phyloP scores from a whole-genome alignment of 1,284 basidiomycete species.

The Austroboletus rostrupii region DNA sequence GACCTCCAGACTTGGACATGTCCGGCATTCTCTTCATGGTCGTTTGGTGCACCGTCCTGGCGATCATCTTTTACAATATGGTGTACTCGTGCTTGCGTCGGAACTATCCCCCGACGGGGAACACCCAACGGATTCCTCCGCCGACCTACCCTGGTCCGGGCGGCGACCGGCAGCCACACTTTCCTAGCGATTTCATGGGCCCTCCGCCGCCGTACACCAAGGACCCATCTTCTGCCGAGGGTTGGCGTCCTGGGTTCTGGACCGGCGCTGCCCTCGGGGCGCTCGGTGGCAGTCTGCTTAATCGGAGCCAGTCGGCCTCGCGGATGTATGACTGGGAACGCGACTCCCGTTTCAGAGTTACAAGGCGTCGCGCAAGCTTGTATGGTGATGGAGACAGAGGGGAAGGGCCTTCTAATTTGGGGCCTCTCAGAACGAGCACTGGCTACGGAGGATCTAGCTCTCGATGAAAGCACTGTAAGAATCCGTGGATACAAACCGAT shows the following conservation, averaged over 20 bases:
- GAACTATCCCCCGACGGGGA: conserved; percentile 14
- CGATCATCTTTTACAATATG: conserved; percentile 55
- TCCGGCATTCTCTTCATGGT: conserved; percentile 49
- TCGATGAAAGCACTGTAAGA: conserved; percentile 28
- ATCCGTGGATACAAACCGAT: background rate
- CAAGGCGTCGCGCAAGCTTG: conserved; percentile 28
- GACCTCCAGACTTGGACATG: conserved; percentile 36
- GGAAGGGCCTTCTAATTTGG: conserved; percentile 66
- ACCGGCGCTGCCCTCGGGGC: conserved; percentile 71
- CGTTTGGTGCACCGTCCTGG: conserved; percentile 51
- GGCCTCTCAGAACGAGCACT: conserved; percentile 61
- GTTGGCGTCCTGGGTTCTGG: conserved; percentile 75
- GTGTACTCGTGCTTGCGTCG: conserved; percentile 49
- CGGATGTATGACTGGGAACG: conserved; percentile 53
- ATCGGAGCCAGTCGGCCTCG: conserved; percentile 32
- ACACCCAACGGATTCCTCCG: conserved; percentile 25
- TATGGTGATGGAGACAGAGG: conserved; percentile 50
- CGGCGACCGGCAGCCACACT: conserved; percentile 34
- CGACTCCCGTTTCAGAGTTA: conserved; percentile 19
- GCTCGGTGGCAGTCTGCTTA: conserved; percentile 56
- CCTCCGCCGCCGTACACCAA: conserved; percentile 82
- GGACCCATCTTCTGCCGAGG: conserved; percentile 25
- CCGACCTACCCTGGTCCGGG: conserved; percentile 29
- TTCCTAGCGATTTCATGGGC: conserved; percentile 45
- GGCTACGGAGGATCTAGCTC: conserved; percentile 69